Evolutionary conservation across 2,329 filamentous ascomycete species (phyloP).

Genomic region (Alternaria incomplexa): DNA sequence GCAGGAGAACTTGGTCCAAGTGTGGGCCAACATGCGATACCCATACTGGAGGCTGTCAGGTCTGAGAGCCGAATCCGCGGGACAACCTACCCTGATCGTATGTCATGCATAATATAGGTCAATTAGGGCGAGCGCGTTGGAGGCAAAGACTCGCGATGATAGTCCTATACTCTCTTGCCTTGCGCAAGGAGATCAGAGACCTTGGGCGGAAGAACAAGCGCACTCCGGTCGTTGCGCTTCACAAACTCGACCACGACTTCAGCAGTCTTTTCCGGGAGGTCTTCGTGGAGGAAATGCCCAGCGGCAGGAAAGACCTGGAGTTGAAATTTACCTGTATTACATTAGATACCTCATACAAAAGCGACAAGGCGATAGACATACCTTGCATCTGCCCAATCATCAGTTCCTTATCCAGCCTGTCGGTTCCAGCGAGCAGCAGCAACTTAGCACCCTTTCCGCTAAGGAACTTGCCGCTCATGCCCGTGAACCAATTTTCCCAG

Average conservation of each 20-base stretch:
- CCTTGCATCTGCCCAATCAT: slow-evolving; percentile 98
- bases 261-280: slow-evolving; percentile 89
- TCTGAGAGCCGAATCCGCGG: background rate
- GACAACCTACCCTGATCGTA: background rate
- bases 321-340: slow-evolving; percentile 80
- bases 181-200: slow-evolving; percentile 63
- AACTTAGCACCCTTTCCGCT: slow-evolving; percentile 81
- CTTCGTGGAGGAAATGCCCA: slow-evolving; percentile 96
- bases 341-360: slow-evolving; percentile 26
- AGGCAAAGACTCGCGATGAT: background rate
- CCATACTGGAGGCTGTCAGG: slow-evolving; percentile 4
- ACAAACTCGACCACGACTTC: slow-evolving; percentile 88
- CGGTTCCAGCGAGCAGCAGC: slow-evolving; percentile 84
- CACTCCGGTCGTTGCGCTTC: slow-evolving; percentile 83
- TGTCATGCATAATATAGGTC: background rate
- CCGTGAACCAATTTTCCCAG: slow-evolving; percentile 93
- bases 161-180: slow-evolving; percentile 56
- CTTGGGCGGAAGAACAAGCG: slow-evolving; percentile 88
- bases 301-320: slow-evolving; percentile 93
- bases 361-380: slow-evolving; percentile 46
- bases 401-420: slow-evolving; percentile 86
- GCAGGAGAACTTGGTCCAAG: background rate
- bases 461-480: slow-evolving; percentile 87
- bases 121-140: background rate
- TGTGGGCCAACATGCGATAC: slow-evolving; percentile 13